Conservation (phyloP, 2,329 filamentous ascomycete species). For the Aureobasidium subglaciale region DNA sequence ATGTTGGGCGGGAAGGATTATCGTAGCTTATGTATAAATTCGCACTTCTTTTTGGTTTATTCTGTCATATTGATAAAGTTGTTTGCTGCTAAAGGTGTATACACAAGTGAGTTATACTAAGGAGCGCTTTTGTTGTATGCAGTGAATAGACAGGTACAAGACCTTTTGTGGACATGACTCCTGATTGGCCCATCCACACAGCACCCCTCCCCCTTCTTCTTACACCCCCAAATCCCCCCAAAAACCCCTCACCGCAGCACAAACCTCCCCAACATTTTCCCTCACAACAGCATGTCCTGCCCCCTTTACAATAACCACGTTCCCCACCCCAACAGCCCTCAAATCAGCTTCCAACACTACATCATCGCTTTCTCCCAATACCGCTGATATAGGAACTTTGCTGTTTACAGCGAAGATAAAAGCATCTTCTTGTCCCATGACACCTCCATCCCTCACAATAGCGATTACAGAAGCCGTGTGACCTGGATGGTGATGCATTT, state of each 20-base stretch:
- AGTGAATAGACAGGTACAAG: too few relatives aligned
- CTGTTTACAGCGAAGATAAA: constrained; percentile 26
- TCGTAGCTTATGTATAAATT: too few relatives aligned
- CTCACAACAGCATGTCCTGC: constrained; percentile 38
- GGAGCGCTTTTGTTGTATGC: too few relatives aligned
- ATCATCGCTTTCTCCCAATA: constrained; percentile 15
- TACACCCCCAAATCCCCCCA: constrained; percentile 14
- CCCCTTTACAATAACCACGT: constrained; percentile 32
- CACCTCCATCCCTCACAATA: constrained; percentile 41
- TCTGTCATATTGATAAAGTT: too few relatives aligned
- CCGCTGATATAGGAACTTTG: constrained; percentile 9
- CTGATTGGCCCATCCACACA: too few relatives aligned
- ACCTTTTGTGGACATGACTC: too few relatives aligned
- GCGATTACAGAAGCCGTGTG: constrained; percentile 41
- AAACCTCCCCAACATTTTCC: constrained; percentile 33
- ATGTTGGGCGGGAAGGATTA: too few relatives aligned
- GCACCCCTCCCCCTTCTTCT: not conserved
- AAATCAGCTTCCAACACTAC: constrained; percentile 29
- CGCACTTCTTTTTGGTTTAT: too few relatives aligned
- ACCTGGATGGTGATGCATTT: constrained; percentile 40
- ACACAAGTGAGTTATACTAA: too few relatives aligned
- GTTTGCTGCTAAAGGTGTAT: too few relatives aligned
- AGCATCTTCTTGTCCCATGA: constrained; percentile 32
- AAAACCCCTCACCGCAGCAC: constrained; percentile 27
- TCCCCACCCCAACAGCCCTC: constrained; percentile 26